Evolutionary conservation across 116 monocot genomes (phyloP), one percentile per base, ranked within the genome.

Genomic region (Zostera marina): DNA sequence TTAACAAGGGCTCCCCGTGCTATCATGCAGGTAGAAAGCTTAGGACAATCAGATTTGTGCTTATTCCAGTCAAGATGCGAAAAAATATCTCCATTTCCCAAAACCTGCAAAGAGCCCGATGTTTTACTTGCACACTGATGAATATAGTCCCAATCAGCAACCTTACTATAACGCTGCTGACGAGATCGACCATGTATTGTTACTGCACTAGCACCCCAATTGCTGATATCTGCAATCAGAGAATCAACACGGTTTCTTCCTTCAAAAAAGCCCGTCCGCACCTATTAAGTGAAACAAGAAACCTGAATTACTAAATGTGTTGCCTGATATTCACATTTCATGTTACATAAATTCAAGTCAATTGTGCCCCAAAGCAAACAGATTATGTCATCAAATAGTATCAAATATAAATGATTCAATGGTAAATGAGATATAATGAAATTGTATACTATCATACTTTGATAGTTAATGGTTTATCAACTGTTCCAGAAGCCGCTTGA

Each of bases 131-230:
- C 76, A 63, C 93, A 94, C 42, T 75, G 62, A 48, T 79, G 73
- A 15, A 94, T 84, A 68, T 94, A 94, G 58, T 94, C 84, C 93
- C 93, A 94, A 56, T 88, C 88, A 65, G 93, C 79, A 66, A 79
- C 75, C 61, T 88, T 94, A 66, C 88, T 94, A 52, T 94, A 94
- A 20, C 88, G 81, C 62, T 94, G 93, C 65, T 88, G 88, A 14
- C 93, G 78, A 59, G 93, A 88, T 57, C 93, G 63, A 17, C 93
- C 93, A 70, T 94, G 93, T 56, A 94, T 71, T 7, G 93, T 88
- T 59, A 94, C 1, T 25, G 88, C 88, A 68, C 44, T 69, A 10
- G 77, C 77, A 51, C 93, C 88, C 81, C 93, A 94, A 9, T 71
- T 54, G 11, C 60, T 53, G 56, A 94, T 81, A 61, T 88, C 75